Conservation (phyloP, 768 basidiomycete species). For the Macrolepiota fuliginosa region DNA sequence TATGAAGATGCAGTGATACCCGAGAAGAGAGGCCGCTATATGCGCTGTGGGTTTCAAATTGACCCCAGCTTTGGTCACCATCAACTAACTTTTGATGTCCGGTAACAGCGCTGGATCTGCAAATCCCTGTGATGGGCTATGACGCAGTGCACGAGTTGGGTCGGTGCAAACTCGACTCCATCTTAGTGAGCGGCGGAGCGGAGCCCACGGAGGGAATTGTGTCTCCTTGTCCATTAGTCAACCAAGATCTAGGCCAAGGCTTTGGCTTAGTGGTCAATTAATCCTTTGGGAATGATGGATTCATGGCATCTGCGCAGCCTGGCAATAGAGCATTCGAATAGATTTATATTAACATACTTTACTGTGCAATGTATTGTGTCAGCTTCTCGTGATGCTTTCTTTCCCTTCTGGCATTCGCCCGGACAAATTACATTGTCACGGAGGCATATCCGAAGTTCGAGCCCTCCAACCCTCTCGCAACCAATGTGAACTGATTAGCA, state of each 20-base stretch:
- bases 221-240: neutral
- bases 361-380: neutral
- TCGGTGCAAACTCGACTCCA: neutral
- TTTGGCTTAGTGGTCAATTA: neutral
- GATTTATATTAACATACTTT: conserved; percentile 1
- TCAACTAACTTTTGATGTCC: neutral
- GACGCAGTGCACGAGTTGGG: neutral
- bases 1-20: neutral
- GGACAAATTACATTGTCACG: conserved; percentile 21
- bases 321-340: neutral
- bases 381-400: neutral
- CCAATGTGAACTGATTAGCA: conserved; percentile 82
- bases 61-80: too few species aligned
- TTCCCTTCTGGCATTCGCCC: neutral
- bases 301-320: neutral
- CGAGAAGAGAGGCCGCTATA: too few species aligned
- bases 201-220: neutral
- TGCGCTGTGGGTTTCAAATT: too few species aligned
- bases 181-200: neutral
- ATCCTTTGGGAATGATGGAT: neutral
- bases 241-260: neutral
- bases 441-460: conserved; percentile 85
- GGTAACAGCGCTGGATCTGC: neutral
- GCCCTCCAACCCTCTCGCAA: conserved; percentile 81
- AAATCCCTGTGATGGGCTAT: neutral